These are phyloP conservation scores for Tetrapyrgos nigripes DNA, from an alignment of 1,284 basidiomycete genomes.

Conservation along the genomic window DNA sequence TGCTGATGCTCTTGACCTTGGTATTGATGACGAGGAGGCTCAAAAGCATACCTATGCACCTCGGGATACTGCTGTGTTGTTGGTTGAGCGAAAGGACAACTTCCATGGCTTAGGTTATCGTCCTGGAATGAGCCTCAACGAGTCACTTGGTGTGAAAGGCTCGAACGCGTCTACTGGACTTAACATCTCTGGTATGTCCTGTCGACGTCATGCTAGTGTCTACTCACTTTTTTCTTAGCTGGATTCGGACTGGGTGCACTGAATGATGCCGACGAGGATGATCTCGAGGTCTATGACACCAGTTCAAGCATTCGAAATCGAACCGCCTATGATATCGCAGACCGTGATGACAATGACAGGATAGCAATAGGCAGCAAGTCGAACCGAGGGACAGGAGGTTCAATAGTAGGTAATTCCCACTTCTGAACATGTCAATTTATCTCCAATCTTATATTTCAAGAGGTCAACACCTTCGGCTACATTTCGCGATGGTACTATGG, in stretches of 20 bases:
- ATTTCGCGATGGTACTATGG: slow-evolving; percentile 78
- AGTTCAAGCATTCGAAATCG: slow-evolving; percentile 49
- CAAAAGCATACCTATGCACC: slow-evolving; percentile 88
- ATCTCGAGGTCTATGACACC: slow-evolving; percentile 84
- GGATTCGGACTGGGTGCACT: slow-evolving; percentile 88
- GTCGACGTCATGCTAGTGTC: slow-evolving; percentile 2
- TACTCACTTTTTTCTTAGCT: slow-evolving; percentile 45
- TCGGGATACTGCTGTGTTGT: slow-evolving; percentile 73
- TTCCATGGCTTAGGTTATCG: slow-evolving; percentile 82
- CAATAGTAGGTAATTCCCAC: slow-evolving; percentile 17
- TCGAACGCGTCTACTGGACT: slow-evolving; percentile 48
- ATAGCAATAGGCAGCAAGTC: slow-evolving; percentile 42
- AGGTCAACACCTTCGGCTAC: slow-evolving; percentile 33
- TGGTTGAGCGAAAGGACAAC: slow-evolving; percentile 75
- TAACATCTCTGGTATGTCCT: slow-evolving; percentile 60
- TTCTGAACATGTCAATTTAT: slow-evolving; percentile 30
- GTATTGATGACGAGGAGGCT: slow-evolving; percentile 76
- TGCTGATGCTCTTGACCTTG: slow-evolving; percentile 43
- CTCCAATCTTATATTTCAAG: slow-evolving; percentile 35
- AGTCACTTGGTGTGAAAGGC: slow-evolving; percentile 51
- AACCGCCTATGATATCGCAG: slow-evolving; percentile 75
- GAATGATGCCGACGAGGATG: slow-evolving; percentile 90
- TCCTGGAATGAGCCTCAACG: slow-evolving; percentile 69
- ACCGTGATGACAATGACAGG: slow-evolving; percentile 68
- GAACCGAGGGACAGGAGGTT: slow-evolving; percentile 21